Conservation (phyloP, 192 early-diverging fungal genomes). For the Coemansia interrupta region DNA sequence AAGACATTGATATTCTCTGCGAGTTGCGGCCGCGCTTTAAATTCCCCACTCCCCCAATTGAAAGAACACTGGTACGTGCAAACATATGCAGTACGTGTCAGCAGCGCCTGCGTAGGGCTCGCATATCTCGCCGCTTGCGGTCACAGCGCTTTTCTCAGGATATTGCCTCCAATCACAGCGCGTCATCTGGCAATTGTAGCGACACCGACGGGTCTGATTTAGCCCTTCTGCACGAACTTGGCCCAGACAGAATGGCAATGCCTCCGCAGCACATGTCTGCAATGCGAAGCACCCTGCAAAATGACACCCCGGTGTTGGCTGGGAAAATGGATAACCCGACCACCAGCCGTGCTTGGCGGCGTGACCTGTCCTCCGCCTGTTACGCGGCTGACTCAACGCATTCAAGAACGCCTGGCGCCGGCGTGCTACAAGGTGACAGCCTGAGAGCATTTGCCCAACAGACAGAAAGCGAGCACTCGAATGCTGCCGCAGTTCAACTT, state of each 20-base stretch:
- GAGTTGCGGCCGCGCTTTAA: constrained; percentile 35
- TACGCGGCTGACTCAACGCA: constrained; percentile 2
- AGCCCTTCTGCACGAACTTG: not conserved
- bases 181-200: not conserved
- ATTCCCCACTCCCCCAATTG: constrained; percentile 36
- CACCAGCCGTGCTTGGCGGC: not conserved
- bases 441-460: too few species aligned
- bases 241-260: not conserved
- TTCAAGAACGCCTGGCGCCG: not conserved
- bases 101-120: constrained; percentile 45
- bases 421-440: too few species aligned
- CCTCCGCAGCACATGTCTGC: constrained; percentile 11
- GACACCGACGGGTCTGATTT: not conserved
- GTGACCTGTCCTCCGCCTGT: not conserved
- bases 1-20: constrained; percentile 39
- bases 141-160: not conserved
- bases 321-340: not conserved
- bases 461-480: too few species aligned
- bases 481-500: too few species aligned
- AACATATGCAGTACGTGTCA: constrained; percentile 54
- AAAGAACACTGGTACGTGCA: constrained; percentile 37
- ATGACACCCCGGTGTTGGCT: not conserved
- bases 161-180: not conserved
- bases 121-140: constrained; percentile 6
- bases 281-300: constrained; percentile 15